Conservation (phyloP, 192 early-diverging fungal genomes). For the Backusella parvicylindrica region DNA sequence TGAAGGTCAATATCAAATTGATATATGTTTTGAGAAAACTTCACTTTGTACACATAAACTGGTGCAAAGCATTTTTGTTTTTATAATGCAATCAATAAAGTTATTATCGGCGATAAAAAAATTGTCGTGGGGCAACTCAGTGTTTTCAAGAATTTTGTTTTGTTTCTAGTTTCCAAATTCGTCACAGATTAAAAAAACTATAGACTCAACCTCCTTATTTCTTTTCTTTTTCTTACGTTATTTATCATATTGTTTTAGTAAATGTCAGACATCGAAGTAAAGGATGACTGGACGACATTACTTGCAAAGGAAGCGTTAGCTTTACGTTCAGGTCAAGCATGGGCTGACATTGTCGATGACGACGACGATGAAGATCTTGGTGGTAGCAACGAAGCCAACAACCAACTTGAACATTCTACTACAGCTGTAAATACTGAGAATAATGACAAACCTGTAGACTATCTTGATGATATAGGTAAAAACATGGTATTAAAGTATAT, state of each 20-base stretch:
- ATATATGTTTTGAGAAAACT: too few species aligned
- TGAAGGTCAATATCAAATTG: too few species aligned
- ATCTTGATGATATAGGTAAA: neutral
- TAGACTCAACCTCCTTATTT: neutral
- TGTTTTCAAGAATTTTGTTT: slow-evolving; percentile 40
- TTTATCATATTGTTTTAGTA: neutral
- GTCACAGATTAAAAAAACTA: neutral
- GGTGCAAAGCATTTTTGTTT: too few species aligned
- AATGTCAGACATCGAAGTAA: neutral
- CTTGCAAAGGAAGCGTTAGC: neutral
- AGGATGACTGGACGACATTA: neutral
- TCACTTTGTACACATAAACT: too few species aligned
- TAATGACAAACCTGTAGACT: neutral
- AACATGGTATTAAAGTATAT: neutral
- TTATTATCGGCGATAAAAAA: too few species aligned
- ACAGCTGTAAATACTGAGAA: neutral
- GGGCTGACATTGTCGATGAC: slow-evolving; percentile 9
- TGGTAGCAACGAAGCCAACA: neutral
- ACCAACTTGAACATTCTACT: neutral
- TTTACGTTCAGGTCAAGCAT: neutral
- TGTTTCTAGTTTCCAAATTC: slow-evolving; percentile 42
- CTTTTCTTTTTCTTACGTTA: neutral
- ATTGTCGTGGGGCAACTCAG: too few species aligned
- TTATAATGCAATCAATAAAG: too few species aligned
- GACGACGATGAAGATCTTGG: neutral